Conservation (phyloP, 352 stramenopile species). For the Globisporangium sylvaticum region DNA sequence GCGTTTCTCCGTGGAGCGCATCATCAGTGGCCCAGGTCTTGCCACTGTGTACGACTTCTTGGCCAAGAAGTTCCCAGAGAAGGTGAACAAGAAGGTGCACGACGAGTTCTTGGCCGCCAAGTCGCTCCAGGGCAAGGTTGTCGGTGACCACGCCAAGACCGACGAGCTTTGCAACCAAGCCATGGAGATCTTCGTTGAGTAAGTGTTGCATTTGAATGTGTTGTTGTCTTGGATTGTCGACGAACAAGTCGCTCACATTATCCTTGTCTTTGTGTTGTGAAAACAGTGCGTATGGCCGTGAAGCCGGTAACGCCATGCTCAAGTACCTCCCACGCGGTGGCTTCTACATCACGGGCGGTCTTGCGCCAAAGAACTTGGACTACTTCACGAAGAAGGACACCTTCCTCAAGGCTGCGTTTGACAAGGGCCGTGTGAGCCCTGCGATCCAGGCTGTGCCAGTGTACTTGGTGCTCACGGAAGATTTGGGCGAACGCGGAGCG, state of each 20-base stretch:
- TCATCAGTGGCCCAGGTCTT: slow-evolving; percentile 94
- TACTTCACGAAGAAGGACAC: slow-evolving; percentile 85
- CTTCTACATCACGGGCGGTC: slow-evolving; percentile 95
- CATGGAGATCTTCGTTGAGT: slow-evolving; percentile 94
- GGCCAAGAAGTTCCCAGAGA: slow-evolving; percentile 85
- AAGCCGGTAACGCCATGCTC: slow-evolving; percentile 92
- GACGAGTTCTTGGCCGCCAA: slow-evolving; percentile 53
- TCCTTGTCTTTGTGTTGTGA: slow-evolving; percentile 8
- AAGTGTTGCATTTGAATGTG: slow-evolving; percentile 12
- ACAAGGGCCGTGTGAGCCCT: slow-evolving; percentile 87
- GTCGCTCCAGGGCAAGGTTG: slow-evolving; percentile 74
- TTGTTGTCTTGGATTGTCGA: background rate
- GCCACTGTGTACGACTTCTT: slow-evolving; percentile 97
- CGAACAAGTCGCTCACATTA: background rate
- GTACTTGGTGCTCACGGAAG: slow-evolving; percentile 89
- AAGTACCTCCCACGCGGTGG: slow-evolving; percentile 96
- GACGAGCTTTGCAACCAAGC: slow-evolving; percentile 83
- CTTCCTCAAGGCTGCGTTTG: slow-evolving; percentile 83
- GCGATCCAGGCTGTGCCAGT: slow-evolving; percentile 75
- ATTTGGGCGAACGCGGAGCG: slow-evolving; percentile 86
- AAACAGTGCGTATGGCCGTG: slow-evolving; percentile 88
- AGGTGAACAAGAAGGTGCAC: slow-evolving; percentile 80
- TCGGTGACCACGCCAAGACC: slow-evolving; percentile 86
- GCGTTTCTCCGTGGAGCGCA: slow-evolving; percentile 94
- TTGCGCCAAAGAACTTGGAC: slow-evolving; percentile 96